phyloP scores from a whole-genome alignment of 1,284 basidiomycete species.

The Puccinia coronata region DNA sequence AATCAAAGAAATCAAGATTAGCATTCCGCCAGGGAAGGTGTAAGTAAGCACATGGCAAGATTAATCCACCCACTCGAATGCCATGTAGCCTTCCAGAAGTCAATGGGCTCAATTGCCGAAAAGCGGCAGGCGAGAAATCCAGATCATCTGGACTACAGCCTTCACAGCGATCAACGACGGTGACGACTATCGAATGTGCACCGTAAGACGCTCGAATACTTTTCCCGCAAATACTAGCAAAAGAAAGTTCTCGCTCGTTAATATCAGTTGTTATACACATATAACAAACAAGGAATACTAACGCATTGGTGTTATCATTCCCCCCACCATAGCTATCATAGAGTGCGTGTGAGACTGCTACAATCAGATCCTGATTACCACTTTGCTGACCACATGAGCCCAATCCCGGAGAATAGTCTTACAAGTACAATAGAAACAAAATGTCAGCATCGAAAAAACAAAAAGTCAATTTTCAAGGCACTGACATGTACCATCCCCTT shows the following conservation, averaged over 20 bases:
- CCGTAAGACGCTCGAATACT: slow-evolving; percentile 41
- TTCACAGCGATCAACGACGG: slow-evolving; percentile 67
- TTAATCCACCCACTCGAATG: slow-evolving; percentile 55
- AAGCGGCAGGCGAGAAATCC: slow-evolving; percentile 65
- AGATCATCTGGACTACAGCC: slow-evolving; percentile 64
- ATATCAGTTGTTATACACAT: not conserved
- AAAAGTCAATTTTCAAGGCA: not conserved
- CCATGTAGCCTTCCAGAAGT: slow-evolving; percentile 64
- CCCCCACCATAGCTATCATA: slow-evolving; percentile 66
- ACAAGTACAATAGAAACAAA: not conserved
- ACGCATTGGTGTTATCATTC: slow-evolving; percentile 60
- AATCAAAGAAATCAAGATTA: not conserved
- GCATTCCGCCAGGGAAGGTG: not conserved
- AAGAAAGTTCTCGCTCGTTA: not conserved
- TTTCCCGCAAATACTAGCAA: slow-evolving; percentile 38
- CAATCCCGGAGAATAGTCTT: slow-evolving; percentile 65
- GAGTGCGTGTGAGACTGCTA: slow-evolving; percentile 66
- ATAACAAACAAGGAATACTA: not conserved
- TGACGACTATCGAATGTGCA: slow-evolving; percentile 64
- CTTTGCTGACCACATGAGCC: slow-evolving; percentile 71
- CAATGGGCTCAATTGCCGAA: slow-evolving; percentile 60
- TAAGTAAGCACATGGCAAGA: not conserved
- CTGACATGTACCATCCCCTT: slow-evolving; percentile 32
- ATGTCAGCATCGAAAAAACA: not conserved
- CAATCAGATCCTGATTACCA: slow-evolving; percentile 65